phyloP scores from a whole-genome alignment of 73 alveolate species.

The Uronychia binucleata region DNA sequence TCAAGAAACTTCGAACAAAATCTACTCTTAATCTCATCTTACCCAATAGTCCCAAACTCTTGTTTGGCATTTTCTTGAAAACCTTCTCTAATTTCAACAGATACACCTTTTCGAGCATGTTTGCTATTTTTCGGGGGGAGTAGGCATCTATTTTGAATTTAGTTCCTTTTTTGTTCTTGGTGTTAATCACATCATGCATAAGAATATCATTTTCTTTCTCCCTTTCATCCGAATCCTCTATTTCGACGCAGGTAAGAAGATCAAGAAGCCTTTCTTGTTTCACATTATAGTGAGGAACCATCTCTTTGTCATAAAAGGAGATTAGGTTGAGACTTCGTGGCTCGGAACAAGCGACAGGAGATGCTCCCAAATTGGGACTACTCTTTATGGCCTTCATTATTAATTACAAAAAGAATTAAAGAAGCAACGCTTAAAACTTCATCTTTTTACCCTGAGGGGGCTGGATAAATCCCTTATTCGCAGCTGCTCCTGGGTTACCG shows the following conservation, averaged over 20 bases:
- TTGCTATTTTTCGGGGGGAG: slow-evolving; percentile 53
- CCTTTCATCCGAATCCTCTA: neutral
- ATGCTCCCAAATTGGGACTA: neutral
- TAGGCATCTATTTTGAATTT: slow-evolving; percentile 22
- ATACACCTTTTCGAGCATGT: slow-evolving; percentile 57
- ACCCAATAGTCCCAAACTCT: slow-evolving; percentile 27
- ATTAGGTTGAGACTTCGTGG: neutral
- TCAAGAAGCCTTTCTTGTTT: neutral
- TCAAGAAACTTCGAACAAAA: slow-evolving; percentile 44
- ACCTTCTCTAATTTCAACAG: slow-evolving; percentile 56
- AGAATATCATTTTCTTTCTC: neutral
- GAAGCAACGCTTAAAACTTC: slow-evolving; percentile 3
- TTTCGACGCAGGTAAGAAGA: neutral
- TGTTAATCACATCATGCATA: neutral
- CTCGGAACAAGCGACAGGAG: neutral
- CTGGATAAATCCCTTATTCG: slow-evolving; percentile 30
- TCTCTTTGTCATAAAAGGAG: neutral
- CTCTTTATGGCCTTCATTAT: neutral
- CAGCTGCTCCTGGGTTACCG: neutral
- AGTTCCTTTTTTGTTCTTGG: neutral
- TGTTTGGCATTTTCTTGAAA: slow-evolving; percentile 31
- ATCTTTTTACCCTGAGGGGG: slow-evolving; percentile 5
- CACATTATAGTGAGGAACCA: neutral
- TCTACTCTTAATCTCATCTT: neutral
- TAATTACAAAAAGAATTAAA: neutral